These are phyloP conservation scores for Solanum piurae DNA, from an alignment of 257 asterid genomes.

Conservation along the genomic window DNA sequence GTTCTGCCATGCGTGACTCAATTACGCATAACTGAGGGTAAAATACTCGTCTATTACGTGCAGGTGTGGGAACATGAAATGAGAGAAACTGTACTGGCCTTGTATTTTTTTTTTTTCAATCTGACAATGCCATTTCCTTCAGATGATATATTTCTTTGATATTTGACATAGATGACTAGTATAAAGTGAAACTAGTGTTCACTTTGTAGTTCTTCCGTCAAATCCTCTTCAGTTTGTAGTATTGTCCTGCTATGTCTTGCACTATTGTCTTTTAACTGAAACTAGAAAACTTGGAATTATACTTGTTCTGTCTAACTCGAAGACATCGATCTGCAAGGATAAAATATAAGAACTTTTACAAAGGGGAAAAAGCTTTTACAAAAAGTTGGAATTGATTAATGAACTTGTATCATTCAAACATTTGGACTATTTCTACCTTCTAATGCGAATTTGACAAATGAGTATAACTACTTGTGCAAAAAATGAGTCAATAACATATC, in stretches of 20 bases:
- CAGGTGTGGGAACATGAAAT: not conserved
- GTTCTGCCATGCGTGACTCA: slow-evolving; percentile 41
- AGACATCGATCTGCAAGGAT: not conserved
- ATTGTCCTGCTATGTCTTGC: not conserved
- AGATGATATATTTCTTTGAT: not conserved
- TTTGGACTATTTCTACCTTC: not conserved
- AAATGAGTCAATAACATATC: no score
- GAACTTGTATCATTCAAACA: not conserved
- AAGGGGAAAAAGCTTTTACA: no score
- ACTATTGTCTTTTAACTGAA: not conserved
- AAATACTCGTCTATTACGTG: not conserved
- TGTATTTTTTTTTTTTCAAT: no score
- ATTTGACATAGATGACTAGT: not conserved
- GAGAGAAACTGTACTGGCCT: not conserved
- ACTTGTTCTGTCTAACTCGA: not conserved
- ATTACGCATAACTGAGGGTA: not conserved
- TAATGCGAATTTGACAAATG: not conserved
- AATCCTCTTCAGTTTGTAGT: not conserved
- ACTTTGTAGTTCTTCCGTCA: not conserved
- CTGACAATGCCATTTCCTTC: not conserved
- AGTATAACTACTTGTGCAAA: not conserved
- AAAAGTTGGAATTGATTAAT: not conserved
- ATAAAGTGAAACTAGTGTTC: not conserved
- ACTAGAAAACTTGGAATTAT: no score
- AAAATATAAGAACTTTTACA: no score